Base-by-base conservation (phyloP, 371 early-diverging fungal genomes). In the Batkoa obscura region DNA sequence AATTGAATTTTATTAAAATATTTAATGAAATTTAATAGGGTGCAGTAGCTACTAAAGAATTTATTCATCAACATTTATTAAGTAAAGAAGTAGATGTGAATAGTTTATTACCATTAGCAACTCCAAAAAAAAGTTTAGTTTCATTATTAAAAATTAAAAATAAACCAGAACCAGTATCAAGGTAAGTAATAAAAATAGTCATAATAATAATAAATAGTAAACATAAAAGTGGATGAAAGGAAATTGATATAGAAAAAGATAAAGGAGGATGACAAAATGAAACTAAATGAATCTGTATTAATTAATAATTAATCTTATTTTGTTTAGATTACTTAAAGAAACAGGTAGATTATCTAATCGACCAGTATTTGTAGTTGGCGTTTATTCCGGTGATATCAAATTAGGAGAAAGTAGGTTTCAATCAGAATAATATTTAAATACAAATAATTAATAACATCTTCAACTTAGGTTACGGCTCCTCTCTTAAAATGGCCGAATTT, bases 311-410 rank as follows among this genome's bases (percentile, higher is more conserved):
- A n/a, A n/a, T n/a, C n/a, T 38, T 33, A 41, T 15, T 43, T 48
- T 61, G 1, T 72, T 69, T 34, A 74, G 88, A 59, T 60, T 94
- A 37, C 62, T 92, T 58, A 80, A 83, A 62, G 98, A 97, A 72
- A 89, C 90, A 2, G 98, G 96, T 60, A 76, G 92, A 43, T 67
- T 65, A 6, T 83, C 88, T 23, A 69, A 74, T 58, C 64, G 83
- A 23, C 92, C 98, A 5, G 85, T 92, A 33, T 97, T 87, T 71
- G 68, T 94, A 54, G 88, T 97, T 23, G 95, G 94, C 47, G 76
- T 92, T 31, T 95, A 86, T 64, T 83, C 82, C 3, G 94, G 86
- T 13, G 66, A 72, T 23, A 72, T 80, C 38, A 90, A 90, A 76
- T 56, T 96, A 31, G 94, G 89, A 46, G 90, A 91, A 70, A 81